phyloP scores from a whole-genome alignment of 306 rosid genomes.

The Gynostemma pentaphyllum region DNA sequence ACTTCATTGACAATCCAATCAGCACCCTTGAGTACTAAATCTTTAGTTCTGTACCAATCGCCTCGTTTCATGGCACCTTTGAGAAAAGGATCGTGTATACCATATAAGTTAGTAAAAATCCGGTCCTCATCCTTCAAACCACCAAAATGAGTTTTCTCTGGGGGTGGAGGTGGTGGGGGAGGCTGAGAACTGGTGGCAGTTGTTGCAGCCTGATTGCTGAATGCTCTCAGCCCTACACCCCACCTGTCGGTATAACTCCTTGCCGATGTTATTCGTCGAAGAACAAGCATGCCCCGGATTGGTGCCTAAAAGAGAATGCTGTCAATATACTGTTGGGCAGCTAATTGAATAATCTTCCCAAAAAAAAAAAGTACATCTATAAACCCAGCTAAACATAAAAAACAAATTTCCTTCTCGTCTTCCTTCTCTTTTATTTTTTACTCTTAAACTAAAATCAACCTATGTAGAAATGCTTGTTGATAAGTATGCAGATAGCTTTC shows the following conservation, averaged over 20 bases:
- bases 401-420: too few relatives aligned
- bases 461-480: background rate
- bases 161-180: slow-evolving; percentile 77
- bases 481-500: background rate
- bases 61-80: slow-evolving; percentile 98
- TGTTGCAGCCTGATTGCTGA: slow-evolving; percentile 72
- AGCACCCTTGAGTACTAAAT: slow-evolving; percentile 76
- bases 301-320: slow-evolving; percentile 32
- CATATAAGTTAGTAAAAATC: slow-evolving; percentile 88
- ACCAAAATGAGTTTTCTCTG: slow-evolving; percentile 94
- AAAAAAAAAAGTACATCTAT: background rate
- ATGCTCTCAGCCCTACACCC: slow-evolving; percentile 45
- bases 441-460: too few relatives aligned
- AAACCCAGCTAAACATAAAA: background rate
- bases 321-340: background rate
- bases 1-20: slow-evolving; percentile 99
- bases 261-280: slow-evolving; percentile 42
- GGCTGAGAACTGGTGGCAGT: slow-evolving; percentile 59
- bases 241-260: slow-evolving; percentile 26
- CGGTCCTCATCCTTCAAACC: slow-evolving; percentile 96
- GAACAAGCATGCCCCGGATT: slow-evolving; percentile 56
- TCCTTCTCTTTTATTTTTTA: too few relatives aligned
- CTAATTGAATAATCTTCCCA: background rate
- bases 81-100: slow-evolving; percentile 87
- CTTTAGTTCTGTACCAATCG: slow-evolving; percentile 89